These are phyloP conservation scores for Trichoderma atrobrunneum DNA, from an alignment of 2,329 filamentous ascomycete genomes.

Conservation along the genomic window DNA sequence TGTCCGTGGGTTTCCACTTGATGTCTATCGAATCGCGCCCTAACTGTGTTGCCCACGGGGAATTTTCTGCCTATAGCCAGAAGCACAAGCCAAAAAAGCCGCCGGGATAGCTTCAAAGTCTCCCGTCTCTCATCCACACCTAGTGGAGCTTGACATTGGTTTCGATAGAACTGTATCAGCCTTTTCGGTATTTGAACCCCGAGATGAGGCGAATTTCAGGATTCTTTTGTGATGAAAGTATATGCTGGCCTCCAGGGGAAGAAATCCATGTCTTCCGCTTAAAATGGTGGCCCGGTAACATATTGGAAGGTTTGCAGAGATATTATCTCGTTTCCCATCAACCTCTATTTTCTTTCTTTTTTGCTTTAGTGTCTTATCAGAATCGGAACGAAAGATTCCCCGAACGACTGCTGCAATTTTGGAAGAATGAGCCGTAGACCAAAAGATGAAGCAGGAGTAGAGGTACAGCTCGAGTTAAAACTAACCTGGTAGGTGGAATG, in stretches of 20 bases:
- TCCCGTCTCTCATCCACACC: background rate
- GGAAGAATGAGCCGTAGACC: background rate
- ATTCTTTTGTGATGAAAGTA: background rate
- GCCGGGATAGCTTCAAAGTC: background rate
- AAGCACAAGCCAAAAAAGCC: background rate
- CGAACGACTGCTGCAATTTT: background rate
- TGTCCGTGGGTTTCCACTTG: background rate
- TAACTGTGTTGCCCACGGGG: background rate
- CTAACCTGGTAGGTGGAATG: background rate
- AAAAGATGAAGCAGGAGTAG: background rate
- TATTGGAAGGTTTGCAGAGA: background rate
- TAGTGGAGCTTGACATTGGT: background rate
- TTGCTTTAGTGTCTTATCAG: background rate
- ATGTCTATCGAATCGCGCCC: background rate
- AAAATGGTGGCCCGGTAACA: background rate
- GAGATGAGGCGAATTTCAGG: background rate
- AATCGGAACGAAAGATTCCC: background rate
- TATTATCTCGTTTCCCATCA: background rate
- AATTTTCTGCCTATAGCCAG: background rate
- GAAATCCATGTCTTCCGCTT: background rate
- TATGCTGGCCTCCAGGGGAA: background rate
- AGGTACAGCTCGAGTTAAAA: background rate
- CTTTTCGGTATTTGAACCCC: background rate
- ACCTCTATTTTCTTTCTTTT: background rate
- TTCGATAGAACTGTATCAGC: background rate